These are phyloP conservation scores for Globisporangium carolinianum DNA, from an alignment of 352 stramenopile species.

Conservation along the genomic window DNA sequence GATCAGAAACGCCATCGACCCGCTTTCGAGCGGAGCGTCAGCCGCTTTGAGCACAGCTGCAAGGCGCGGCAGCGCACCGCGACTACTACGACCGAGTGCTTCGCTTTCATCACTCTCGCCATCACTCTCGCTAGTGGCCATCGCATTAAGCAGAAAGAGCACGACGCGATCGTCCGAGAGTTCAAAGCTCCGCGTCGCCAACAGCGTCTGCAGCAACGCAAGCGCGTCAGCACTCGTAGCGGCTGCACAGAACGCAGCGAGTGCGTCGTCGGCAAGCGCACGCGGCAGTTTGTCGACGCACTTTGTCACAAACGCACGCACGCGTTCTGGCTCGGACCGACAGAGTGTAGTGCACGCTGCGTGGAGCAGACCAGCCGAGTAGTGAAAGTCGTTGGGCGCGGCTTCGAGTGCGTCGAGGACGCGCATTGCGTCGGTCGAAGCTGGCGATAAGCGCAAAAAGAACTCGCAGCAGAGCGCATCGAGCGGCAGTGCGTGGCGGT, in stretches of 20 bases:
- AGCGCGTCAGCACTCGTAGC: constrained; percentile 19
- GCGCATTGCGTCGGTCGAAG: constrained; percentile 22
- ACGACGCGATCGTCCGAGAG: constrained; percentile 50
- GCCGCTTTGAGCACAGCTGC: constrained; percentile 12
- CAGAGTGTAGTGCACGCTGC: constrained; percentile 37
- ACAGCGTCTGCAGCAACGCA: constrained; percentile 29
- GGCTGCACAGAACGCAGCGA: constrained; percentile 54
- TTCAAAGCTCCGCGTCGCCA: constrained; percentile 12
- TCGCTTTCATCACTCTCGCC: constrained; percentile 1
- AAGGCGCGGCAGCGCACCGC: neutral
- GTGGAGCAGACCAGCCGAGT: constrained; percentile 45
- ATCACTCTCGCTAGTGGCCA: neutral
- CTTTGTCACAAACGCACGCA: constrained; percentile 37
- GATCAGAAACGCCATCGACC: constrained; percentile 39
- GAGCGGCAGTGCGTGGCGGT: constrained; percentile 16
- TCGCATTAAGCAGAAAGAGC: constrained; percentile 54
- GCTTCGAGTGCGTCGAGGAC: constrained; percentile 35
- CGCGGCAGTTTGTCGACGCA: constrained; percentile 31
- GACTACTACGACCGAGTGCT: neutral
- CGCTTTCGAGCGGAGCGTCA: constrained; percentile 23
- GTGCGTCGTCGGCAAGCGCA: constrained; percentile 32
- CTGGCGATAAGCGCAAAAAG: constrained; percentile 34
- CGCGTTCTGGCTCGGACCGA: constrained; percentile 20
- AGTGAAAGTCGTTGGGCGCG: constrained; percentile 13
- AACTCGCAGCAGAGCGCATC: constrained; percentile 39